These are phyloP conservation scores for Cyanodermella asteris DNA, from an alignment of 2,329 filamentous ascomycete genomes.

Conservation along the genomic window DNA sequence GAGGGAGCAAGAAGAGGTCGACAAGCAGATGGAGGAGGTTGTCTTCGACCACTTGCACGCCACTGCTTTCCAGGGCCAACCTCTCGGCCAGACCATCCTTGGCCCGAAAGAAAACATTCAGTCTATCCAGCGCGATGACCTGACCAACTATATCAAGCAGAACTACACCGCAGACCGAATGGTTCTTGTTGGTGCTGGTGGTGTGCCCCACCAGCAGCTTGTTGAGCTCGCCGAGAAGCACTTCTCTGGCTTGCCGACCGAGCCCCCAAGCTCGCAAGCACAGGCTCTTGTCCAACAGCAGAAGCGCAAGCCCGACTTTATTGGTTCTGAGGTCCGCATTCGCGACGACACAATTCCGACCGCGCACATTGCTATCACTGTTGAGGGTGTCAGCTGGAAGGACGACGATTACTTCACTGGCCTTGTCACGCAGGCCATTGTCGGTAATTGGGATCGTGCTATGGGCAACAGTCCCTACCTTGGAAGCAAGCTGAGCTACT, in stretches of 20 bases:
- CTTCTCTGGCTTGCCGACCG: slow-evolving; percentile 59
- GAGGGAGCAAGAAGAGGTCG: slow-evolving; percentile 95
- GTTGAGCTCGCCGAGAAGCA: slow-evolving; percentile 93
- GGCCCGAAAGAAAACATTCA: slow-evolving; percentile 97
- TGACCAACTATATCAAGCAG: slow-evolving; percentile 92
- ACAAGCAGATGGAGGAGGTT: slow-evolving; percentile 99
- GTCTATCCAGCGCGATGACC: slow-evolving; percentile 78
- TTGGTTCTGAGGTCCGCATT: slow-evolving; percentile 87
- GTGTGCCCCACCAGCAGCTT: slow-evolving; percentile 79
- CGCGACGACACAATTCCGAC: slow-evolving; percentile 91
- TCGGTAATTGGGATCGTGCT: slow-evolving; percentile 98
- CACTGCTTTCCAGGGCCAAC: slow-evolving; percentile 90
- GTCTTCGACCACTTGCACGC: slow-evolving; percentile 98
- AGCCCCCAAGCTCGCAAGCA: slow-evolving; percentile 52
- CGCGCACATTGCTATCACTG: slow-evolving; percentile 93
- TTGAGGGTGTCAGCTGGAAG: slow-evolving; percentile 99
- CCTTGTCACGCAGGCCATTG: slow-evolving; percentile 90
- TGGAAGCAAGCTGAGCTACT: slow-evolving; percentile 91
- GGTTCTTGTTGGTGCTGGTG: slow-evolving; percentile 91
- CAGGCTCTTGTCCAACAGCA: slow-evolving; percentile 47
- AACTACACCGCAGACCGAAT: slow-evolving; percentile 99
- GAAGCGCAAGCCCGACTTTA: slow-evolving; percentile 81
- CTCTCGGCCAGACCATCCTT: slow-evolving; percentile 90
- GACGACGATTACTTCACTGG: slow-evolving; percentile 98
- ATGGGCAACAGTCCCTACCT: slow-evolving; percentile 95